Evolutionary conservation across 2,329 filamentous ascomycete genomes (phyloP), one percentile per base, ranked within the genome.

Genomic region (Cercospora sp.): DNA sequence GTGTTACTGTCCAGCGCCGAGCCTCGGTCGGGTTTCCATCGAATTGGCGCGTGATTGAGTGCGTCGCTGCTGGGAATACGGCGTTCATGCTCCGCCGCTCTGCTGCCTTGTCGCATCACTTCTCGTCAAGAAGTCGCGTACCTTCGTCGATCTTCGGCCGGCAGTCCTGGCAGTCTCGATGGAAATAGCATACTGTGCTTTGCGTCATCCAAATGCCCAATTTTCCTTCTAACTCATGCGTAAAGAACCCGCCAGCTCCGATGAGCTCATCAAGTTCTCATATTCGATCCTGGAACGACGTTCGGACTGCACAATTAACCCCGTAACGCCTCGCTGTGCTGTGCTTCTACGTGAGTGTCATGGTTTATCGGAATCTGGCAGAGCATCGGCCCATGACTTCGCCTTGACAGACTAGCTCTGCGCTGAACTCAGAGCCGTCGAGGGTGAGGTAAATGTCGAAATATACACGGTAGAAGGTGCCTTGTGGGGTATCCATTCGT

Each of bases 371-470:
- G 86, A 98, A 98, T 78, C 93, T 88, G 68, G 94, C 92, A 71
- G 94, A 90, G 87, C 94, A 98, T 72, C 94, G 90, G 73, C 95
- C 95, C 95, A 98, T 99, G 73, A 99, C 93, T 81, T 98, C 95
- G 77, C 95, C 95, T 81, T 99, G 95, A 83, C 95, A 99, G n/a
- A 98, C 94, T 45, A 99, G 85, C 83, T 98, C 95, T 63, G 95
- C 95, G 75, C 95, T 98, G 84, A 99, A 98, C 80, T 99, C 95
- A 63, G 92, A 97, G 23, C 95, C 95, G 77, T 99, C 95, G 16
- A 99, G 89, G 0, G 95, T 98, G 72, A 99, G 88, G 81, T 97
- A 96, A 67, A 88, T 87, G 73, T 87, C 86, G 73, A 88, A 87
- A 79, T 87, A 87, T 57, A 88, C 86, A 71, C 93, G 90, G 84